Base-by-base conservation (phyloP, 179 eudicot species). In the Nepenthes alata region DNA sequence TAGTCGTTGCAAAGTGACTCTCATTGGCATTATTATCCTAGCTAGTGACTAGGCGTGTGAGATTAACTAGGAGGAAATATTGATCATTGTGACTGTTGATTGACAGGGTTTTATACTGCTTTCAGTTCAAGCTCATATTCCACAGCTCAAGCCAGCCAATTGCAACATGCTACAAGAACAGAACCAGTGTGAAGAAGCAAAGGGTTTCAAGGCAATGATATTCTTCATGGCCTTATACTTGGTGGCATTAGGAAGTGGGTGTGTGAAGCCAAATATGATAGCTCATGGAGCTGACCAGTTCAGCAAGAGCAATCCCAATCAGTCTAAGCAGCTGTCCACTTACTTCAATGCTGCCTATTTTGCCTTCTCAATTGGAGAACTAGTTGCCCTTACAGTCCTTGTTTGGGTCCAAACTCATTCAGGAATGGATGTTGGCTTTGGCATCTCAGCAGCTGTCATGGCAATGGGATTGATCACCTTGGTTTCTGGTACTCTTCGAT, bases 251-350 rank as follows among this genome's bases (percentile, higher is more conserved):
- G 98, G 98, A 36, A 91, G 98, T 76, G 98, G 98, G 0, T 91
- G 98, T 61, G 86, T 91, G 0, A 91, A 91, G 69, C 98, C 96
- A 0, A 91, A 91, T 67, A 91, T 91, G 96, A 78, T 91, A 59
- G 89, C 98, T 51, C 91, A 86, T 74, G 98, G 98, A 6, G 98
- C 82, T 54, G 96, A 91, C 67, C 98, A 91, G 38, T 91, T 91
- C 77, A 68, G 61, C 69, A 65, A 62, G 14, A 60, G 16, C 2
- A 64, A 66, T 35, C 72, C 79, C 10, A 79, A 80, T 47, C 82
- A 83, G 15, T 81, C 93, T 67, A 81, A 78, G 68, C 75, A 84
- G 53, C 85, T 91, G 39, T 91, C 98, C 2, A 75, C 82, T 15
- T 91, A 91, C 81, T 91, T 91, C 81, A 91, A 91, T 58, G 81